Base-by-base conservation (phyloP, 2,329 filamentous ascomycete genomes). In the Colletotrichum eremochloae region DNA sequence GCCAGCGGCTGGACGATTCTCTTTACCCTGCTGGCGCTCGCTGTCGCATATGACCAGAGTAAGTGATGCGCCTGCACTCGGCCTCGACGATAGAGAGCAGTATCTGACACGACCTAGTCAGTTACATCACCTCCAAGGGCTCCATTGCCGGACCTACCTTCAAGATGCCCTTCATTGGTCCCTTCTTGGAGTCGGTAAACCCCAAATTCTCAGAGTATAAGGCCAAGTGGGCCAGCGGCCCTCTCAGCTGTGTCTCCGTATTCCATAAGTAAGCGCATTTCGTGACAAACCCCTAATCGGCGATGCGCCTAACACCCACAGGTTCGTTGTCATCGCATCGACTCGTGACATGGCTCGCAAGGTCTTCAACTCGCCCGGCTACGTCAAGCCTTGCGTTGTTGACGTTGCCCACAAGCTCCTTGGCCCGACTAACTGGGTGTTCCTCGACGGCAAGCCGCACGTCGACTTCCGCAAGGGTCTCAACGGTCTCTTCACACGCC, bases 381-480 rank as follows among this genome's bases (percentile, higher is more conserved):
- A 92, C 79, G 95, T 97, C 81, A 98, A 98, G 86, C 96, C 96
- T 53, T 98, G 95, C 80, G 95, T 99, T 74, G 96, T 99, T 75
- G 96, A 98, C 81, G 91, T 92, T 72, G 96, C 96, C 29, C 92
- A 94, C 84, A 98, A 98, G 86, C 93, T 99, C 63, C 91, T 99
- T 64, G 94, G 96, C 72, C 89, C 91, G 73, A 92, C 93, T 78
- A 98, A 98, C 86, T 99, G 95, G 94, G 96, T 98, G 24, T 98
- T 98, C 85, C 87, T 99, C 76, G 96, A 98, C 80, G 96, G 96
- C 79, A 97, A 95, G 84, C 91, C 91, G 50, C 96, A 99, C 79
- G 94, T 97, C 76, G 96, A 98, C 79, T 99, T 96, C 85, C 95
- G 96, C 81, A 98, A 98, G 86, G 96, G 96, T 65, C 87, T 99